Base-by-base conservation (phyloP, 371 early-diverging fungal species). In the Syncephalastrum monosporum region DNA sequence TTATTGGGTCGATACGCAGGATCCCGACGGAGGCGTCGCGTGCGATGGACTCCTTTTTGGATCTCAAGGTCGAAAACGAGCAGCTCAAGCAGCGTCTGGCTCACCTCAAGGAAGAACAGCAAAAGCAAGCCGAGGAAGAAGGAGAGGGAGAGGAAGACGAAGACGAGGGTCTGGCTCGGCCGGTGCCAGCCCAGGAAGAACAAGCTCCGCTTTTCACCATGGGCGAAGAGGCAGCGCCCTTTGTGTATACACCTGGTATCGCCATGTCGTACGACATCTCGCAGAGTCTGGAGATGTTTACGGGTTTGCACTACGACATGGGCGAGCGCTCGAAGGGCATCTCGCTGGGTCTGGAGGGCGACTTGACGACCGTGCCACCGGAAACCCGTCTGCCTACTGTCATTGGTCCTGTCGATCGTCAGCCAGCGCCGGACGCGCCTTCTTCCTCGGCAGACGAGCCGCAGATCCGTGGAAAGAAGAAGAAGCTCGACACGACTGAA, bases 1-100 rank as follows among this genome's bases (percentile, higher is more conserved):
- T 82, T 51, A 77, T 82, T 56, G 77, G 77, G 27, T 77, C 74
- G 41, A 76, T 77, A 13, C 77, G 79, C 41, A 73, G 72, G 1
- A 69, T 79, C 16, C 83, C 83, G 2, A 66, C 78, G 2, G 69
- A 71, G 43, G 72, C 75, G 24, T 72, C 79, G n/a, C 44, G 61
- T 33, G 53, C 78, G 56, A 61, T 84, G n/a, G 84, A 84, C 57
- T 60, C 73, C 5, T 79, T 84, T 60, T 52, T 84, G 25, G 82
- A 84, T 48, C 65, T 82, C 13, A 79, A 79, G 47, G 67, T 79
- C 24, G 84, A 84, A 56, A 82, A 84, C 50, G 77, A 79, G 51
- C 66, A 69, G 57, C 54, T 84, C 4, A 46, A 55, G 47, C 48
- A 58, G 47, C 49, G 38, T 13, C 42, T 63, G 8, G 44, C 42